Conservation (phyloP, 176 grass and related monocot genomes). For the Dendrocalamus sinicus region DNA sequence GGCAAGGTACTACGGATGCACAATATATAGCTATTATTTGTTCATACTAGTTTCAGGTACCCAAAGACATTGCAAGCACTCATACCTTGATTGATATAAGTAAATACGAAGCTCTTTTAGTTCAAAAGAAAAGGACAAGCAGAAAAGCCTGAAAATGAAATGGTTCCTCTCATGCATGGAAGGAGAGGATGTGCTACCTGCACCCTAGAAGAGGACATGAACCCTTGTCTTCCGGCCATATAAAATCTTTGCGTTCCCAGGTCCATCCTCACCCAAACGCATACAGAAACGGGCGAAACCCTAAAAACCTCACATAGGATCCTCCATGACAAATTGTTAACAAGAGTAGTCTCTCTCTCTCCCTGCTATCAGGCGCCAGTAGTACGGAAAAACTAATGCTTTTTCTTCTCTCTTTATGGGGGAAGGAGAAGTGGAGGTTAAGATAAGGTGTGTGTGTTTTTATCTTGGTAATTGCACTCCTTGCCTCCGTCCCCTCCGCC, state of each 20-base stretch:
- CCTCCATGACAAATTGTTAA: conserved; percentile 57
- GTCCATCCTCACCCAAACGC: conserved; percentile 46
- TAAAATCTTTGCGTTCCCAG: conserved; percentile 38
- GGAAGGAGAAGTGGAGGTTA: conserved; percentile 56
- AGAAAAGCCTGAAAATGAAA: conserved; percentile 37
- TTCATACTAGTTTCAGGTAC: neutral
- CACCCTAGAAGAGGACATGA: conserved; percentile 78
- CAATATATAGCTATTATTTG: neutral
- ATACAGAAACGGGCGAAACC: conserved; percentile 50
- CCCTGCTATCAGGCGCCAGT: conserved; percentile 10
- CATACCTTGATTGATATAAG: neutral
- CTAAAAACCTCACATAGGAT: conserved; percentile 61
- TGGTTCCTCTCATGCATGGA: neutral
- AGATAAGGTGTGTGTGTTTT: conserved; percentile 63
- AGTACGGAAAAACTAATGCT: conserved; percentile 36
- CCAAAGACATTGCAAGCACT: neutral
- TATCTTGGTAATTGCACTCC: conserved; percentile 65
- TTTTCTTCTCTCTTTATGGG: conserved; percentile 49
- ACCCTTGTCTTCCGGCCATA: conserved; percentile 82
- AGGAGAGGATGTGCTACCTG: conserved; percentile 59
- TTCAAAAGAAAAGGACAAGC: conserved; percentile 29
- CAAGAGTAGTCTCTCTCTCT: neutral
- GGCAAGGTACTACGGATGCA: neutral
- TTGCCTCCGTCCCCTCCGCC: conserved; percentile 45
- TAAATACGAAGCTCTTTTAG: neutral